Conservation (phyloP, 2,329 filamentous ascomycete genomes). For the Penicillium sp. region DNA sequence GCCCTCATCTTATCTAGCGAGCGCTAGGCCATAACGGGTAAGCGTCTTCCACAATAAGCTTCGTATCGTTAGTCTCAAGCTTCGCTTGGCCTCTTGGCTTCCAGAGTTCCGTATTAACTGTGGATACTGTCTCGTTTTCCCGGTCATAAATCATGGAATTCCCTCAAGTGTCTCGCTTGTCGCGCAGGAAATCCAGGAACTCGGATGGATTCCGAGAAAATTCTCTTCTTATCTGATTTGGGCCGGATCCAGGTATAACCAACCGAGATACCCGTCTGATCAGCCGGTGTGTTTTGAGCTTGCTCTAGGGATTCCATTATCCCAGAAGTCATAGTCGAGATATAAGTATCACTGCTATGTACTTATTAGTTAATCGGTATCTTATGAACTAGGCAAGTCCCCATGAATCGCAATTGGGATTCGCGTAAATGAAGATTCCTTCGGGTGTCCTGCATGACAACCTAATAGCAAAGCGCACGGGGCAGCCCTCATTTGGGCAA, state of each 20-base stretch:
- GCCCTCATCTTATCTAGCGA: slow-evolving; percentile 5
- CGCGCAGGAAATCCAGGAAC: background rate
- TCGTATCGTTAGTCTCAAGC: background rate
- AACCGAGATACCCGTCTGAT: background rate
- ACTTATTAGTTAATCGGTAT: background rate
- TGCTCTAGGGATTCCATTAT: background rate
- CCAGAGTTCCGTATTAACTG: background rate
- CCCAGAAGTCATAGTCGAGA: no score
- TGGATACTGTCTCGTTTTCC: background rate
- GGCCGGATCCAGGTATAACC: background rate
- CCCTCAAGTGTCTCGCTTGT: background rate
- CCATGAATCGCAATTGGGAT: background rate
- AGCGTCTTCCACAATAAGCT: slow-evolving; percentile 2
- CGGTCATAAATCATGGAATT: background rate
- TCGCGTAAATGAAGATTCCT: background rate
- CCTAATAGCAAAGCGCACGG: background rate
- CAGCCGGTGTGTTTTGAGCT: background rate
- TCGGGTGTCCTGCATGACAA: background rate
- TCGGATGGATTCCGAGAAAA: background rate
- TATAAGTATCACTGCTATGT: no score
- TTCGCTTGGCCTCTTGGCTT: slow-evolving; percentile 9
- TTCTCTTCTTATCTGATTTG: background rate
- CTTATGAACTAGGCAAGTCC: background rate
- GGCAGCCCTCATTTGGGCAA: background rate
- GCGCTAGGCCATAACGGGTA: background rate